A percentile compares a stretch with the other conserved stretches of the same genome.
Conservation (phyloP, 805 yeast genomes). For the Teunomyces pallodes region DNA sequence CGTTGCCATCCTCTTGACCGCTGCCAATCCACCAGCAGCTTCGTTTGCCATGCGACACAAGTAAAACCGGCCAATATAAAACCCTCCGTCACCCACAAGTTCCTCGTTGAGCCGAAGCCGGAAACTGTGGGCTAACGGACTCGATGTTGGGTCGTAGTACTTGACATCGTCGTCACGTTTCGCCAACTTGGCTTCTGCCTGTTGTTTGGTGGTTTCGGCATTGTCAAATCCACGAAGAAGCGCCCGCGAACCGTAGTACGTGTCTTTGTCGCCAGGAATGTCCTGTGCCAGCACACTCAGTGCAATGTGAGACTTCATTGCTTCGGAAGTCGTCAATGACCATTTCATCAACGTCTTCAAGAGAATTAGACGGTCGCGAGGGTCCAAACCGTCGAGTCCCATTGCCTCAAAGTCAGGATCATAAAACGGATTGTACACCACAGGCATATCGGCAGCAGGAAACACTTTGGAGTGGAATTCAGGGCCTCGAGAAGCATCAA, state of each 20-base stretch:
- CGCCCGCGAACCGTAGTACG: constrained; percentile 34
- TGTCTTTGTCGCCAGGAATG: constrained; percentile 37
- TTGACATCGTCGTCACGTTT: constrained; percentile 22
- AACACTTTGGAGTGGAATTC: constrained; percentile 8
- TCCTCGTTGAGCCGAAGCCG: constrained; percentile 33
- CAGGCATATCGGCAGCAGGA: not conserved
- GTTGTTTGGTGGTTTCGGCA: constrained; percentile 28
- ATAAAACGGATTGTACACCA: constrained; percentile 20
- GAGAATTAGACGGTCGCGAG: constrained; percentile 34
- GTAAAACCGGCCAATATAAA: constrained; percentile 38
- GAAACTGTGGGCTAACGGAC: constrained; percentile 34
- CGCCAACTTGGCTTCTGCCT: constrained; percentile 28
- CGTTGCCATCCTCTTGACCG: constrained; percentile 32
- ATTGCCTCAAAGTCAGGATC: constrained; percentile 25
- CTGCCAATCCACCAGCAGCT: constrained; percentile 34
- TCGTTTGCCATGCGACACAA: constrained; percentile 36
- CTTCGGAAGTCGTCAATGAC: constrained; percentile 32
- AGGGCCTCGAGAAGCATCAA: constrained; percentile 24
- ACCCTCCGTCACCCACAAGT: constrained; percentile 40
- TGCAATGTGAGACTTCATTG: constrained; percentile 23
- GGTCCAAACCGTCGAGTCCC: constrained; percentile 34
- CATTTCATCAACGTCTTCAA: constrained; percentile 36
- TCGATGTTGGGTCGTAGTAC: constrained; percentile 39
- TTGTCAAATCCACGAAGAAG: constrained; percentile 34
- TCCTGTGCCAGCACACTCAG: constrained; percentile 29